Conservation (phyloP, 257 asterid species). For the Nicotiana noctiflora region DNA sequence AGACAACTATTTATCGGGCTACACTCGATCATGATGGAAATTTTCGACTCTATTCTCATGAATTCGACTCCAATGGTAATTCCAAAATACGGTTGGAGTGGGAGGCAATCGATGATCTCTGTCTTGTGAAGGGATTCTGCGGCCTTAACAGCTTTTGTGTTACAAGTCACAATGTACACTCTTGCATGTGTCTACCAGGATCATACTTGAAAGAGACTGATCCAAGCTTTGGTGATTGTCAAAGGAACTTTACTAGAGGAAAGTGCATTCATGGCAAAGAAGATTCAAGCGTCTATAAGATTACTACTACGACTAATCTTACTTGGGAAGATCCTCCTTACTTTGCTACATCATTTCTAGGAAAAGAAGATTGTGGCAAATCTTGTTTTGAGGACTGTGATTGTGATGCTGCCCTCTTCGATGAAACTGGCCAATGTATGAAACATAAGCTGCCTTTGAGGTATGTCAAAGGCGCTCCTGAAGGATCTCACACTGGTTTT, state of each 20-base stretch:
- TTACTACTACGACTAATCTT: neutral
- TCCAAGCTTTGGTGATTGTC: conserved; percentile 6
- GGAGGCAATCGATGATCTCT: conserved; percentile 13
- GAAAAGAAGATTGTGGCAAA: conserved; percentile 6
- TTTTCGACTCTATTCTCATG: conserved; percentile 18
- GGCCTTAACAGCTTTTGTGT: conserved; percentile 20
- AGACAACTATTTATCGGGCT: conserved; percentile 5
- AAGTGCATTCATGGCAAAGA: conserved; percentile 15
- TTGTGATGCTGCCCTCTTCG: conserved; percentile 19
- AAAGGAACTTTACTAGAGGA: conserved; percentile 12
- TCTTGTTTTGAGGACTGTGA: conserved; percentile 23
- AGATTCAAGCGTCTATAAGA: neutral
- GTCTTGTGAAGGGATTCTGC: conserved; percentile 20
- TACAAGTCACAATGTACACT: neutral
- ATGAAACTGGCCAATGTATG: neutral
- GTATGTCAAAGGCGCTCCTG: conserved; percentile 10
- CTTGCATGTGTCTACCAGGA: conserved; percentile 23
- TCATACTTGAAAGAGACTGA: neutral
- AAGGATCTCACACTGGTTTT: conserved; percentile 8
- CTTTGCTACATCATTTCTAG: conserved; percentile 5
- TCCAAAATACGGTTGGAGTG: conserved; percentile 7
- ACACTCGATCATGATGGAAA: conserved; percentile 19
- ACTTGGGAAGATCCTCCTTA: conserved; percentile 14
- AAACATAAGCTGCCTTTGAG: conserved; percentile 20
- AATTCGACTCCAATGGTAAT: neutral